Conservation (phyloP, 2,329 filamentous ascomycete species). For the Talaromyces sp. region DNA sequence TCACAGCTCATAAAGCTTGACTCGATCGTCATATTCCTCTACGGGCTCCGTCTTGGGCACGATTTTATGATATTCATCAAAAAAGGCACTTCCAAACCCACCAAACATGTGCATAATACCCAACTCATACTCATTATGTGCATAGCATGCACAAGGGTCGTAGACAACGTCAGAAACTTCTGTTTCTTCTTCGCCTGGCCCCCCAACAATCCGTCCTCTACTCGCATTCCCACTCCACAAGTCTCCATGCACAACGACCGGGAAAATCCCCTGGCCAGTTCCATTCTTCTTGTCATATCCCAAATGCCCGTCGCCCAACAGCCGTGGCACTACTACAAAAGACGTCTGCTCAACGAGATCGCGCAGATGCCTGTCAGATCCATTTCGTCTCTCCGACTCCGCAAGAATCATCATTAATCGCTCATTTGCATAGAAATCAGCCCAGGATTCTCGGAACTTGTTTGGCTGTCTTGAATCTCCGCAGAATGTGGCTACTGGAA, state of each 20-base stretch:
- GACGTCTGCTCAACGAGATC: constrained; percentile 62
- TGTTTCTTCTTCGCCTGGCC: constrained; percentile 30
- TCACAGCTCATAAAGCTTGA: constrained; percentile 76
- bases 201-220: constrained; percentile 56
- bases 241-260: constrained; percentile 84
- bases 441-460: constrained; percentile 67
- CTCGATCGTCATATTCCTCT: constrained; percentile 78
- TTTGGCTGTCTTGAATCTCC: constrained; percentile 82
- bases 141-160: constrained; percentile 77
- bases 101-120: constrained; percentile 98
- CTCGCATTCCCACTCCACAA: constrained; percentile 88
- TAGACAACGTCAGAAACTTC: constrained; percentile 71
- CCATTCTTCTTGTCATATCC: constrained; percentile 39
- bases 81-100: constrained; percentile 69
- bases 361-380: constrained; percentile 58
- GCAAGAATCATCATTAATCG: constrained; percentile 63
- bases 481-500: constrained; percentile 80
- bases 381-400: constrained; percentile 57
- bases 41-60: constrained; percentile 76
- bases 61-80: constrained; percentile 69
- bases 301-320: constrained; percentile 67
- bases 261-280: constrained; percentile 55
- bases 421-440: constrained; percentile 77
- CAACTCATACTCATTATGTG: constrained; percentile 82
- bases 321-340: constrained; percentile 62